phyloP scores from a whole-genome alignment of 768 basidiomycete genomes.

The Daedaleopsis sinensis region DNA sequence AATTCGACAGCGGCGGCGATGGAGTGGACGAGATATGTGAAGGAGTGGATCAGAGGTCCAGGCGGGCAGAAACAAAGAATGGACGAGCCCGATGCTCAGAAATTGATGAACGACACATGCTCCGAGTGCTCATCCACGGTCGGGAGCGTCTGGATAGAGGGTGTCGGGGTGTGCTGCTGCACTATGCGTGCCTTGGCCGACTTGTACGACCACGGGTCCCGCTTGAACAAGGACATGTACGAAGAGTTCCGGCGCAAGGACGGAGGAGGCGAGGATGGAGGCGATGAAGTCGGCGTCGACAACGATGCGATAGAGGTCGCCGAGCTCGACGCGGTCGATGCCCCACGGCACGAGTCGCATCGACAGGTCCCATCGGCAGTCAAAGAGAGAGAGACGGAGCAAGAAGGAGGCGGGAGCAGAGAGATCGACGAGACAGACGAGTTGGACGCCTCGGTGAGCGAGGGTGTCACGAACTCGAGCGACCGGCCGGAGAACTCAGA shows the following conservation, averaged over 20 bases:
- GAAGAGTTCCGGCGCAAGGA: background rate
- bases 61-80: background rate
- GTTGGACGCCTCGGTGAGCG: conserved; percentile 10
- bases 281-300: background rate
- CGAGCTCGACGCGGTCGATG: background rate
- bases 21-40: background rate
- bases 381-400: background rate
- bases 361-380: background rate
- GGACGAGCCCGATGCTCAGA: conserved; percentile 7
- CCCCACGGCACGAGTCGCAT: conserved; percentile 4
- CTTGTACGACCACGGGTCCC: conserved; percentile 16
- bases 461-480: conserved; percentile 12
- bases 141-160: conserved; percentile 24
- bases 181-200: conserved; percentile 9
- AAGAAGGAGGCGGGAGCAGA: conserved; percentile 8
- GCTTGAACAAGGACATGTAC: background rate
- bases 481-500: conserved; percentile 6
- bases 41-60: background rate
- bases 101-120: conserved; percentile 32
- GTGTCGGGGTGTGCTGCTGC: conserved; percentile 2
- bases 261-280: background rate
- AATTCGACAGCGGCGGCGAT: background rate
- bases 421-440: conserved; percentile 19
- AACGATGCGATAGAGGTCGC: background rate
- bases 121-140: conserved; percentile 26